A percentile compares a stretch with the other conserved stretches of the same genome.
These are phyloP conservation scores for Leccinum solheimii DNA, from an alignment of 1,284 basidiomycete species.

Conservation along the genomic window DNA sequence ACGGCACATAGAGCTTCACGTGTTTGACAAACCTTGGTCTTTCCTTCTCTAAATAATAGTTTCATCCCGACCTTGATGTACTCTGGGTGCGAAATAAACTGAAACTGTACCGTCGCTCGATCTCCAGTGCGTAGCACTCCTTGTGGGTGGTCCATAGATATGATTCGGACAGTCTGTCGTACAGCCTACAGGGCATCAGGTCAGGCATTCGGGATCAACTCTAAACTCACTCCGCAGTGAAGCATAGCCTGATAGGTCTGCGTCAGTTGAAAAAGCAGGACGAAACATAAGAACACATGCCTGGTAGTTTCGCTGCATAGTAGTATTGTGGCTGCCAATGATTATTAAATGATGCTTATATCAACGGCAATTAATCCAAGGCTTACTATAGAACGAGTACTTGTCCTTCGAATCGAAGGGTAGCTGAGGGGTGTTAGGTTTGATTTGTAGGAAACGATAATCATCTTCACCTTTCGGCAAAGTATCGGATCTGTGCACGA, in stretches of 20 bases:
- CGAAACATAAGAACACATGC: conserved; percentile 38
- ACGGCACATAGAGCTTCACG: background rate
- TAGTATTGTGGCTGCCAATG: conserved; percentile 80
- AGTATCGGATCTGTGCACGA: conserved; percentile 78
- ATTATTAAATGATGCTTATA: conserved; percentile 21
- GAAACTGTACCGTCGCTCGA: conserved; percentile 85
- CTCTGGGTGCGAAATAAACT: conserved; percentile 89
- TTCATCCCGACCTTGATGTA: conserved; percentile 92
- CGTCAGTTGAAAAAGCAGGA: background rate
- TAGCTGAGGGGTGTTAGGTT: conserved; percentile 47
- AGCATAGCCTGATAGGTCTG: conserved; percentile 66
- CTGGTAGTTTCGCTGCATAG: conserved; percentile 88
- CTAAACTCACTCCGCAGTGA: conserved; percentile 68
- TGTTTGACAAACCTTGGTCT: conserved; percentile 70
- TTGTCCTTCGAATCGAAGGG: conserved; percentile 80
- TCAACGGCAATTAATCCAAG: background rate
- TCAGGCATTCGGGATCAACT: background rate
- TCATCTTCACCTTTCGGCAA: conserved; percentile 65
- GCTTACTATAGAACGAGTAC: conserved; percentile 80
- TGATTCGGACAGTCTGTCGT: conserved; percentile 87
- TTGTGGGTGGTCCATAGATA: conserved; percentile 86
- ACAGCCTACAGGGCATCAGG: conserved; percentile 54
- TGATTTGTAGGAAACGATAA: background rate
- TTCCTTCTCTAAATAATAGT: conserved; percentile 88
- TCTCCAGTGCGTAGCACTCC: conserved; percentile 89